A percentile compares a stretch with the other conserved stretches of the same genome.
Conservation (phyloP, 2,329 filamentous ascomycete genomes). For the Penicillium verrucosum region DNA sequence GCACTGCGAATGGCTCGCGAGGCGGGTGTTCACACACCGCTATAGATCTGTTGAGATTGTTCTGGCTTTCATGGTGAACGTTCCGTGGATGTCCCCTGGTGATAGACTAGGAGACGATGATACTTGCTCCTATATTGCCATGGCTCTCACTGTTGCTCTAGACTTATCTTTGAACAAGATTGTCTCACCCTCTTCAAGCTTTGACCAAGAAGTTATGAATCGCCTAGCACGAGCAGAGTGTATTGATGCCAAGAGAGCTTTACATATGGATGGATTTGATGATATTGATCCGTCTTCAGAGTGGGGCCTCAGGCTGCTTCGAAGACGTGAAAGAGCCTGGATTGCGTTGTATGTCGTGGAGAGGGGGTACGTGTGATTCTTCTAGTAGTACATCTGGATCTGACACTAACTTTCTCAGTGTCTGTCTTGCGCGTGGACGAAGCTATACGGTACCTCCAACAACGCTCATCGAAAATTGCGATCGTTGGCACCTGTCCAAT, state of each 20-base stretch:
- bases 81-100: constrained; percentile 66
- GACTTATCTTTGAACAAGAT: constrained; percentile 70
- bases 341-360: constrained; percentile 70
- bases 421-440: constrained; percentile 67
- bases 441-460: constrained; percentile 67
- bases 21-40: constrained; percentile 59
- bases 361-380: constrained; percentile 50
- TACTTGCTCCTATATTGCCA: constrained; percentile 67
- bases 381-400: background rate
- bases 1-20: constrained; percentile 62
- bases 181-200: constrained; percentile 54
- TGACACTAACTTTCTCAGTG: constrained; percentile 37
- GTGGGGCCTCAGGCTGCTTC: constrained; percentile 58
- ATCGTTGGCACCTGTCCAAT: constrained; percentile 64
- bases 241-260: constrained; percentile 63
- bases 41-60: constrained; percentile 71
- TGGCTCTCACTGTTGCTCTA: constrained; percentile 66
- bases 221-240: constrained; percentile 63
- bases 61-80: constrained; percentile 70
- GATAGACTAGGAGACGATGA: constrained; percentile 57
- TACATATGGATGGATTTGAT: constrained; percentile 65
- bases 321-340: constrained; percentile 67
- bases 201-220: constrained; percentile 46
- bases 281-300: constrained; percentile 61
- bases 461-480: constrained; percentile 63